These are phyloP conservation scores for Achaetomiella virescens DNA, from an alignment of 495 filamentous ascomycete genomes.

Conservation along the genomic window DNA sequence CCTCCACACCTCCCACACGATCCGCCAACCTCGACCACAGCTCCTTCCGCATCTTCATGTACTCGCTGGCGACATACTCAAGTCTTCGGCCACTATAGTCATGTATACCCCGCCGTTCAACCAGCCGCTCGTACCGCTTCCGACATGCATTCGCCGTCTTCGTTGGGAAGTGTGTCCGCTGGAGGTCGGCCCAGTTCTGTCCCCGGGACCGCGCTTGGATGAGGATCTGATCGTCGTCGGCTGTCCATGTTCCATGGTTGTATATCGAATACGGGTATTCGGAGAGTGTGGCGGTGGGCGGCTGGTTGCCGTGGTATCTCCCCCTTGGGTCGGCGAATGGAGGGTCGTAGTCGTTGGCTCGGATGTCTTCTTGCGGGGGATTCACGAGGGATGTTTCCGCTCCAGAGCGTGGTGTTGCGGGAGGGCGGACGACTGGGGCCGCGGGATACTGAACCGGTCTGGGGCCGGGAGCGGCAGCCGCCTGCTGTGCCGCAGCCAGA, in stretches of 20 bases:
- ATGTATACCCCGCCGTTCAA: conserved; percentile 56
- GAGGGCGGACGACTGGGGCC: background rate
- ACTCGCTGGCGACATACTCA: conserved; percentile 58
- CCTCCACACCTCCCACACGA: conserved; percentile 55
- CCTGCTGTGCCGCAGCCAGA: conserved; percentile 1
- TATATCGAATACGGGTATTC: conserved; percentile 30
- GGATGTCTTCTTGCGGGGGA: too few species aligned
- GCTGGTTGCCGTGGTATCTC: background rate
- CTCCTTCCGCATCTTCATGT: conserved; percentile 58
- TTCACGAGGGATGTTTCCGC: too few species aligned
- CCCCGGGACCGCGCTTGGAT: conserved; percentile 55
- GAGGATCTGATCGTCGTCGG: conserved; percentile 57
- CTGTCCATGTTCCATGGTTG: conserved; percentile 54
- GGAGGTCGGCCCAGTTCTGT: conserved; percentile 67
- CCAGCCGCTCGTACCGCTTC: conserved; percentile 68
- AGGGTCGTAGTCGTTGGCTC: background rate
- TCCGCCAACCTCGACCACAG: conserved; percentile 63
- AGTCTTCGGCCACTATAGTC: conserved; percentile 61
- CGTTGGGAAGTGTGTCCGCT: conserved; percentile 56
- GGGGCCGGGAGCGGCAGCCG: background rate
- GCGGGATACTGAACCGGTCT: background rate
- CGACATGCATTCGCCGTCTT: conserved; percentile 77
- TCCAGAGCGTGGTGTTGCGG: background rate
- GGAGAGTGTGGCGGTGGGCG: background rate
- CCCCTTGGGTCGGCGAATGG: background rate